Percentiles rank a stretch among this genome's conserved stretches.
phyloP scores from a whole-genome alignment of 768 basidiomycete genomes.

The Termitomyces sp. region DNA sequence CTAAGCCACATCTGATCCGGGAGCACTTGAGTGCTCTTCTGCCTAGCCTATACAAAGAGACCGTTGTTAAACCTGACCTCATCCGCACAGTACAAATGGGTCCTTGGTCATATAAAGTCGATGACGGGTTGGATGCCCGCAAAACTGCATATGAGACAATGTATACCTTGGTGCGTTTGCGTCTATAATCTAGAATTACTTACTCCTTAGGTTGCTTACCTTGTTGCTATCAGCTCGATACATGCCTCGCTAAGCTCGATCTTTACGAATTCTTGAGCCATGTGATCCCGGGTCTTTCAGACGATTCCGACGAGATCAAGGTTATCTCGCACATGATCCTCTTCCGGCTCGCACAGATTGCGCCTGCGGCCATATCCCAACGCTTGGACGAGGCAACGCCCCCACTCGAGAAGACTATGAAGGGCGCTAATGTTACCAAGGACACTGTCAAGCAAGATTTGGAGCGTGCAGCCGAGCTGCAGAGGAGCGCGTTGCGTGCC shows the following conservation, averaged over 20 bases:
- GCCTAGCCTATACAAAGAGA: constrained; percentile 84
- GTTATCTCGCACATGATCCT: constrained; percentile 95
- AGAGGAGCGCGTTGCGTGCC: constrained; percentile 84
- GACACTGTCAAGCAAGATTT: constrained; percentile 95
- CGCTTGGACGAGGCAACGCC: constrained; percentile 82
- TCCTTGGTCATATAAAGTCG: constrained; percentile 94
- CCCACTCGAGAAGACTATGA: constrained; percentile 83
- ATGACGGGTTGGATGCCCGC: constrained; percentile 92
- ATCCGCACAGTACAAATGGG: constrained; percentile 95
- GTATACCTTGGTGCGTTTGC: constrained; percentile 77
- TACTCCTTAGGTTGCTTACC: not conserved
- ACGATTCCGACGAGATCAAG: constrained; percentile 95
- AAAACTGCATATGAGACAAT: constrained; percentile 98
- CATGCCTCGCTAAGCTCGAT: constrained; percentile 84
- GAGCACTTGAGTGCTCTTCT: constrained; percentile 75
- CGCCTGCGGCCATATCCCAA: constrained; percentile 77
- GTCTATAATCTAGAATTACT: not conserved
- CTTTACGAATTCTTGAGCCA: constrained; percentile 78
- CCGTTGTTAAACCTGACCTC: constrained; percentile 67
- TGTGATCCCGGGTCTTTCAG: constrained; percentile 77
- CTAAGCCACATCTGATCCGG: constrained; percentile 87
- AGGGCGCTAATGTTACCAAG: constrained; percentile 83
- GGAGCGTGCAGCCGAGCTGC: constrained; percentile 84
- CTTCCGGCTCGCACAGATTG: constrained; percentile 82
- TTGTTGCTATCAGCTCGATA: constrained; percentile 61